A percentile compares a stretch with the other conserved stretches of the same genome.
phyloP scores from a whole-genome alignment of 2,329 filamentous ascomycete species.

The Diplocarpon mali region DNA sequence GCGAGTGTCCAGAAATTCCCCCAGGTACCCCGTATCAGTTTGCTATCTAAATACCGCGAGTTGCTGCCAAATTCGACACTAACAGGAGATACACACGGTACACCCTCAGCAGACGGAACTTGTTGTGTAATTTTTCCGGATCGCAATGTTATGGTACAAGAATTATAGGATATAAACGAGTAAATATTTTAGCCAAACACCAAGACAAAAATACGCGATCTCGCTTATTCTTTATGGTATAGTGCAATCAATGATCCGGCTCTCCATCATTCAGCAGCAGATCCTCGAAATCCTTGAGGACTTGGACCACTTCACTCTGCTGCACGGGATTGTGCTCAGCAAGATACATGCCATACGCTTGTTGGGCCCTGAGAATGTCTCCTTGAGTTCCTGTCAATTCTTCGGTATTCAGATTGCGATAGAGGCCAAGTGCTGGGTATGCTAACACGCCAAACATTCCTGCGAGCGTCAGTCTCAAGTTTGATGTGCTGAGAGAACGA shows the following conservation, averaged over 20 bases:
- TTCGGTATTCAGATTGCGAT: constrained; percentile 4
- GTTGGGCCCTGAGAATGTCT: constrained; percentile 6
- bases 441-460: constrained; percentile 3
- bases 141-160: too few relatives aligned
- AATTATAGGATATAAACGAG: neutral
- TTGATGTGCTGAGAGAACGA: neutral
- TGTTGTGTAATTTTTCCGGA: too few relatives aligned
- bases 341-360: constrained; percentile 3
- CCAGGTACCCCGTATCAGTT: too few relatives aligned
- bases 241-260: neutral
- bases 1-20: too few relatives aligned
- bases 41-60: too few relatives aligned
- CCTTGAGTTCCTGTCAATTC: constrained; percentile 5
- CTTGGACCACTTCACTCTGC: constrained; percentile 2
- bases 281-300: constrained; percentile 4
- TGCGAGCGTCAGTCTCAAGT: neutral
- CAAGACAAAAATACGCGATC: neutral
- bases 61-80: too few relatives aligned
- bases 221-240: neutral
- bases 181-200: neutral
- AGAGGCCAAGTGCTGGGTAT: constrained; percentile 9
- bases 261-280: constrained; percentile 2
- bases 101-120: too few relatives aligned
- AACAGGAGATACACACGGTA: too few relatives aligned
- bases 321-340: constrained; percentile 1